phyloP scores from a whole-genome alignment of 441 rosid genomes.

The Populus trichocarpa region DNA sequence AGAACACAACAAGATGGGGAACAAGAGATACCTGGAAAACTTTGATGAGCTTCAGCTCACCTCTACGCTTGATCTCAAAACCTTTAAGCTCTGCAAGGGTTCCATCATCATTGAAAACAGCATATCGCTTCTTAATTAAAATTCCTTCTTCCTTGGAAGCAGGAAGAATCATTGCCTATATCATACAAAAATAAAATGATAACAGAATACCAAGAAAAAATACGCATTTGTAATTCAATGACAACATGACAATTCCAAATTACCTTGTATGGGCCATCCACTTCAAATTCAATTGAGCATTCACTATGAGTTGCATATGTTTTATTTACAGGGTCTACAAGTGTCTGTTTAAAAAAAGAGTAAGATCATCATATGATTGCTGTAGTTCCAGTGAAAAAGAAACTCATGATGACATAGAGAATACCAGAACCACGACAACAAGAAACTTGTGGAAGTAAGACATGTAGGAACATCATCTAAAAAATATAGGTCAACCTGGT shows the following conservation, averaged over 20 bases:
- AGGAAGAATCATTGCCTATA: constrained; percentile 98
- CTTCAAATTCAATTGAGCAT: constrained; percentile 99
- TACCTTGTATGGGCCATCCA: constrained; percentile 99
- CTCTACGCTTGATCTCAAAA: constrained; percentile 99
- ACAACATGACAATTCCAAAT: constrained; percentile 9
- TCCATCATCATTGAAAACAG: constrained; percentile 98
- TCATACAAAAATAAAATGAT: constrained; percentile 13
- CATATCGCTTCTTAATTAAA: constrained; percentile 95
- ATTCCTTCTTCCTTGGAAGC: constrained; percentile 99
- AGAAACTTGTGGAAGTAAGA: constrained; percentile 8
- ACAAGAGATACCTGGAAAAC: constrained; percentile 76
- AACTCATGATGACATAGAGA: neutral
- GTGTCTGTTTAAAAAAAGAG: constrained; percentile 56
- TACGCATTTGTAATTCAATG: constrained; percentile 12
- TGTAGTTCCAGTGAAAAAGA: constrained; percentile 13
- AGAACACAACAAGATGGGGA: constrained; percentile 8
- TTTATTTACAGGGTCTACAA: constrained; percentile 72
- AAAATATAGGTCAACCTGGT: constrained; percentile 59
- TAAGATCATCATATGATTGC: constrained; percentile 16
- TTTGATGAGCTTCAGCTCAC: constrained; percentile 98
- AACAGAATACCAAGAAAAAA: constrained; percentile 12
- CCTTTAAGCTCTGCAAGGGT: constrained; percentile 99
- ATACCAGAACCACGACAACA: neutral
- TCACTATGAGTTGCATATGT: constrained; percentile 81
- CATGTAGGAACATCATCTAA: constrained; percentile 3